Evolutionary conservation across 345 rosid species (phyloP).

Genomic region (Lepidium aucheri): DNA sequence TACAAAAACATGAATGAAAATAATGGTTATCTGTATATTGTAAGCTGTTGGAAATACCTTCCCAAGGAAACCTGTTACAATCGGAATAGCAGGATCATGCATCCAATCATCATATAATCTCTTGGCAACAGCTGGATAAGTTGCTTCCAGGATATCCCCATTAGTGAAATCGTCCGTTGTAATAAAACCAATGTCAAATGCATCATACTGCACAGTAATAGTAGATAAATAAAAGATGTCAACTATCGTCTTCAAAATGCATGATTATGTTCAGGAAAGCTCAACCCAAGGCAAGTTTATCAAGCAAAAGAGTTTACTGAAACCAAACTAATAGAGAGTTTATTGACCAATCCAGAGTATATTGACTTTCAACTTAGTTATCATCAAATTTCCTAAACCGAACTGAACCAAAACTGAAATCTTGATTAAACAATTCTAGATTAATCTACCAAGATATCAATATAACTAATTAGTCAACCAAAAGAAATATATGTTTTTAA

Average conservation of each 20-base stretch:
- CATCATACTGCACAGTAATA: conserved; percentile 73
- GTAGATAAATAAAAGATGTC: neutral
- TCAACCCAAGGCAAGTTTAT: conserved; percentile 10
- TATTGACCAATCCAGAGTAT: neutral
- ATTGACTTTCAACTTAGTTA: neutral
- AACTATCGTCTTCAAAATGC: neutral
- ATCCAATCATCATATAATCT: conserved; percentile 74
- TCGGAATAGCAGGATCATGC: conserved; percentile 77
- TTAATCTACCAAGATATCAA: neutral
- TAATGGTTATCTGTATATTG: neutral
- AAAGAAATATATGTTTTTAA: neutral
- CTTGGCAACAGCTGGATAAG: conserved; percentile 94
- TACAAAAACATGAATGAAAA: neutral
- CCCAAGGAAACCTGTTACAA: conserved; percentile 97
- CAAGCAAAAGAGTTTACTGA: neutral
- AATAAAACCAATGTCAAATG: conserved; percentile 86
- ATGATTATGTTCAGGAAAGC: neutral
- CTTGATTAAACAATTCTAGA: neutral
- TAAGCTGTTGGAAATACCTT: conserved; percentile 41
- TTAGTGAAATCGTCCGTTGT: conserved; percentile 98
- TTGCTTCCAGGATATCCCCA: conserved; percentile 94
- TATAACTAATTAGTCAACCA: conserved; percentile 1
- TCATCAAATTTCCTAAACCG: neutral
- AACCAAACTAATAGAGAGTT: neutral
- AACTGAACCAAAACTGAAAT: neutral